Evolutionary conservation across 768 basidiomycete genomes (phyloP), one percentile per base, ranked within the genome.

Genomic region (Neoboletus brunneissimus): DNA sequence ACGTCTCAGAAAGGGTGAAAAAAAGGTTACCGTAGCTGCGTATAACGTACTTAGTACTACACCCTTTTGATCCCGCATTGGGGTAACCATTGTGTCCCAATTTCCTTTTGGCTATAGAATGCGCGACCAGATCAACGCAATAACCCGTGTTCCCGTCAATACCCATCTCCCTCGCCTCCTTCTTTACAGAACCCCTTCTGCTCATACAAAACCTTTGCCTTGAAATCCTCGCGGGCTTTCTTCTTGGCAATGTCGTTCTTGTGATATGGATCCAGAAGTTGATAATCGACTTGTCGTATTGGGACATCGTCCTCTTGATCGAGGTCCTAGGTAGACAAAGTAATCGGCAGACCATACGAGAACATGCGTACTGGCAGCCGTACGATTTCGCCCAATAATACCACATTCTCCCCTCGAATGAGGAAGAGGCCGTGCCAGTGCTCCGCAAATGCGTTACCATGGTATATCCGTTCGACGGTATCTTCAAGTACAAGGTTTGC

Each of bases 361-460:
- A 49, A 54, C 37, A 48, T 51, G 50, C 27, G 54, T 32, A 46
- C 53, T 22, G 18, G 42, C 49, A 60, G 35, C 82, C 92, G 70
- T 65, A 96, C 97, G 59, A 99, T 91, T 81, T 99, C 97, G 37
- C 97, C 97, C 22, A 98, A 77, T 57, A 98, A 75, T 34, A 98
- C 97, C 16, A 99, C 97, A 71, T 99, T 99, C 79, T 99, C 97
- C 48, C 97, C 97, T 53, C 97, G 85, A 63, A 99, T 94, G 61
- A 98, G 82, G 74, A 92, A 94, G 29, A 99, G 81, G 4, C 95
- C 96, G 58, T 86, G 83, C 77, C 86, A 89, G 63, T 81, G 85
- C 68, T 98, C 94, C 15, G 93, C 94, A 71, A 88, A 98, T 48
- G 86, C 83, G 66, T 87, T 85, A 53, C 84, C 88, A 67, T 95